These are phyloP conservation scores for Phanerochaete carnosa DNA, from an alignment of 768 basidiomycete genomes.

Conservation along the genomic window DNA sequence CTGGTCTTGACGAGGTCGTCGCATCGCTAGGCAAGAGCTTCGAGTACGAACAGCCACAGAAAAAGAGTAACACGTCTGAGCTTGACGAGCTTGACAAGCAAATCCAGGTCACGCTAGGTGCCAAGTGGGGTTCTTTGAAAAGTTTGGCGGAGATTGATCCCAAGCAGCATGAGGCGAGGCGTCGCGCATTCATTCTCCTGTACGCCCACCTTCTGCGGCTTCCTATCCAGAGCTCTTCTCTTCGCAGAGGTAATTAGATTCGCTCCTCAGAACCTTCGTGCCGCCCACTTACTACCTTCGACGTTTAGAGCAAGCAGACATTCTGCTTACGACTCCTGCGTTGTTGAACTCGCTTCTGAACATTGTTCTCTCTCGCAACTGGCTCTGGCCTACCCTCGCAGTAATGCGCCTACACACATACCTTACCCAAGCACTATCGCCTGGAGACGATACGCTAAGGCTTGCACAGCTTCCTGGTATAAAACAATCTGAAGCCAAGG, in stretches of 20 bases:
- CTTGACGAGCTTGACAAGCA: slow-evolving; percentile 49
- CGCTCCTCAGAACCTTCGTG: not conserved
- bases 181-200: slow-evolving; percentile 66
- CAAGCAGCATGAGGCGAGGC: slow-evolving; percentile 35
- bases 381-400: slow-evolving; percentile 77
- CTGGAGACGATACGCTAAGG: slow-evolving; percentile 39
- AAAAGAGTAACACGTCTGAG: slow-evolving; percentile 24
- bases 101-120: slow-evolving; percentile 45
- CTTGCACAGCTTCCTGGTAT: slow-evolving; percentile 83
- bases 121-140: slow-evolving; percentile 53
- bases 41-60: slow-evolving; percentile 47
- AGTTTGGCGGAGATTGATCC: slow-evolving; percentile 33
- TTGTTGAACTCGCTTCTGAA: slow-evolving; percentile 79
- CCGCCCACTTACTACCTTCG: slow-evolving; percentile 2
- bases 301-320: slow-evolving; percentile 58
- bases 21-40: slow-evolving; percentile 66
- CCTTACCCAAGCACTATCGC: slow-evolving; percentile 79
- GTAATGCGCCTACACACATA: slow-evolving; percentile 82
- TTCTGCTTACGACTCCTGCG: slow-evolving; percentile 70
- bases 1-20: slow-evolving; percentile 68
- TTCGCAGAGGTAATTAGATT: slow-evolving; percentile 59
- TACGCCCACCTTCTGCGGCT: slow-evolving; percentile 83
- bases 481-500: slow-evolving; percentile 45
- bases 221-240: slow-evolving; percentile 44
- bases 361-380: slow-evolving; percentile 82